These are phyloP conservation scores for Cenchrus fungigraminus DNA, from an alignment of 176 grass and related monocot species.

Conservation along the genomic window DNA sequence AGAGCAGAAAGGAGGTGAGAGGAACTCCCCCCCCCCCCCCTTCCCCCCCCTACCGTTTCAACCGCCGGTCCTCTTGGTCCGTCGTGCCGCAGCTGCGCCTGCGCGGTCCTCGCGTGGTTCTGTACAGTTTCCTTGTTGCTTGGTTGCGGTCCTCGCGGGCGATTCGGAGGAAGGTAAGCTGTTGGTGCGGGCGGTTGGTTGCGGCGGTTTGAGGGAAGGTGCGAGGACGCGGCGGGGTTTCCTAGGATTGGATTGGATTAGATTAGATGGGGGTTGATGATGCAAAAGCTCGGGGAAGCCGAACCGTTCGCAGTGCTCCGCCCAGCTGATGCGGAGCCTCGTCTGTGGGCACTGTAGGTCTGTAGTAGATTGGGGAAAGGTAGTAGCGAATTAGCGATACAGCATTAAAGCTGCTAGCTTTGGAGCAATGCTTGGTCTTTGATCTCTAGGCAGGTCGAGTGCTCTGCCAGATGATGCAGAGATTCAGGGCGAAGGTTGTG, in stretches of 20 bases:
- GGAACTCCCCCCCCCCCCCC: not conserved
- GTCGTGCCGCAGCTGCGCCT: not conserved
- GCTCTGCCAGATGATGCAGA: not conserved
- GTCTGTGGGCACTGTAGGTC: not conserved
- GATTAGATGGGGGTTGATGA: not conserved
- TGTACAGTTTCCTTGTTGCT: not conserved
- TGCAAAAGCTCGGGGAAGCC: not conserved
- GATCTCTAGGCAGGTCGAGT: not conserved
- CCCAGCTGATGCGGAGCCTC: no score
- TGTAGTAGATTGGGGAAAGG: not conserved
- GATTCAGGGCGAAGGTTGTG: not conserved
- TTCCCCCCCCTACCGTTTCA: not conserved
- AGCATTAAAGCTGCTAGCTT: not conserved
- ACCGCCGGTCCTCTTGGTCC: not conserved
- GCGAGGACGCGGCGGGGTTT: not conserved
- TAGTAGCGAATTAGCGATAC: not conserved
- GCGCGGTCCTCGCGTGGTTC: not conserved
- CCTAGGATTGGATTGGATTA: not conserved
- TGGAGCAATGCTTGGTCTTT: not conserved
- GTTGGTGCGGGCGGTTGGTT: not conserved
- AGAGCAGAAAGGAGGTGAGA: slow-evolving; percentile 25
- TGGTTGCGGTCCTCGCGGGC: no score
- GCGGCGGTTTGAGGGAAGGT: not conserved
- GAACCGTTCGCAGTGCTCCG: no score
- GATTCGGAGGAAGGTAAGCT: no score